Evolutionary conservation across 176 grass and related monocot species (phyloP).

Genomic region (Dactylis glomerata): DNA sequence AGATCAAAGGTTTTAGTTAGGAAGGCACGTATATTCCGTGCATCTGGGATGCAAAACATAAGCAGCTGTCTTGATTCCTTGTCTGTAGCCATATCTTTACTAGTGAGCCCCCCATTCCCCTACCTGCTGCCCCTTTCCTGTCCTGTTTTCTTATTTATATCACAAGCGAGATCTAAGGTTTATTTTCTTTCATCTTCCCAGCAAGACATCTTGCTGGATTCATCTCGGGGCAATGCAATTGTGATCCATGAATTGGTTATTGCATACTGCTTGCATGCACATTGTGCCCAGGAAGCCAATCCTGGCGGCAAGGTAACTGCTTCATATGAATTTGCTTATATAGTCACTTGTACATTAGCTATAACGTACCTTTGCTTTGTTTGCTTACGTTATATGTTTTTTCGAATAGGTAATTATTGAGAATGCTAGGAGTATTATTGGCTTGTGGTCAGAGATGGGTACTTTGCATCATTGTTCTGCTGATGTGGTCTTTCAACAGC

Average conservation of each 20-base stretch:
- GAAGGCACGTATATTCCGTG: slow-evolving; percentile 58
- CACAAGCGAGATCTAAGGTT: slow-evolving; percentile 1
- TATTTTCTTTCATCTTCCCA: slow-evolving; percentile 35
- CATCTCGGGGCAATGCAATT: slow-evolving; percentile 23
- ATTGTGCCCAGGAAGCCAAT: slow-evolving; percentile 77
- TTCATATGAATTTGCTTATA: neutral
- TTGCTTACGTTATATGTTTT: slow-evolving; percentile 30
- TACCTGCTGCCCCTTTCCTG: neutral
- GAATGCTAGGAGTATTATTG: slow-evolving; percentile 37
- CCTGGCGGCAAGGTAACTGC: slow-evolving; percentile 49
- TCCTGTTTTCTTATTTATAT: slow-evolving; percentile 17
- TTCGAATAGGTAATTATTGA: slow-evolving; percentile 61
- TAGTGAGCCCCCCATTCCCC: slow-evolving; percentile 40
- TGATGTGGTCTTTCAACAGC: slow-evolving; percentile 28
- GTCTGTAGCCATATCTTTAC: slow-evolving; percentile 76
- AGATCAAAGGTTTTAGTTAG: slow-evolving; percentile 72
- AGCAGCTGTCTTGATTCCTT: slow-evolving; percentile 56
- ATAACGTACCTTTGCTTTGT: slow-evolving; percentile 17
- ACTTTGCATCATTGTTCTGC: slow-evolving; percentile 32
- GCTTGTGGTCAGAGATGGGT: slow-evolving; percentile 49
- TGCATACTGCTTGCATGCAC: slow-evolving; percentile 69
- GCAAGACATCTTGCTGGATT: slow-evolving; percentile 37
- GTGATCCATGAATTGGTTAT: slow-evolving; percentile 60
- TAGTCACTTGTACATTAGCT: neutral
- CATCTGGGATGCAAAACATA: slow-evolving; percentile 53